Percentiles rank a stretch among this genome's conserved stretches.
Conservation (phyloP, 192 early-diverging fungal genomes). For the Umbelopsis sp. region DNA sequence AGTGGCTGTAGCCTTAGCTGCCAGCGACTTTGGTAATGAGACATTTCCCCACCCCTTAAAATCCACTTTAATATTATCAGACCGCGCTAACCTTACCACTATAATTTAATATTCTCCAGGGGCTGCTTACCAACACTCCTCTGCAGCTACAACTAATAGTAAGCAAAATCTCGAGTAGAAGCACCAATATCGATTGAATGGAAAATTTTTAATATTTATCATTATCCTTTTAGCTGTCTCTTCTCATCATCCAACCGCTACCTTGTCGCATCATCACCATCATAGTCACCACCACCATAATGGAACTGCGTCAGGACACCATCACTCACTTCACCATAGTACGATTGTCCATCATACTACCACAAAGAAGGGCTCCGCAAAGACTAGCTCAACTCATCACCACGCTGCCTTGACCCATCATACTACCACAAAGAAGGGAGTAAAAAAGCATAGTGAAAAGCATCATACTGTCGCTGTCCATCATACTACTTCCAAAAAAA, state of each 20-base stretch:
- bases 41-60: not conserved
- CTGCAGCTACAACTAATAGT: not conserved
- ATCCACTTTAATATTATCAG: not conserved
- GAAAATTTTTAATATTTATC: not conserved
- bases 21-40: constrained; percentile 16
- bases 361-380: not conserved
- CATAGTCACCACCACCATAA: not conserved
- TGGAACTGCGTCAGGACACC: not conserved
- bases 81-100: not conserved
- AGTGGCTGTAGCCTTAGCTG: constrained; percentile 12
- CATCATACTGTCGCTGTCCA: not conserved
- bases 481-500: not conserved
- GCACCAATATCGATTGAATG: no score
- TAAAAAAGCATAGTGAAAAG: not conserved
- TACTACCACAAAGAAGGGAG: not conserved
- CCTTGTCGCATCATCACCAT: not conserved
- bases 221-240: not conserved
- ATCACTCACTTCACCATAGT: not conserved
- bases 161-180: not conserved
- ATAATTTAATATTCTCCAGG: not conserved
- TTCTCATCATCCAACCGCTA: not conserved
- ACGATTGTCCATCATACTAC: not conserved
- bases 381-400: no score
- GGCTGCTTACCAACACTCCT: constrained; percentile 1
- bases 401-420: not conserved